Evolutionary conservation across 495 filamentous ascomycete species (phyloP).

Genomic region (Trichoderma virens): DNA sequence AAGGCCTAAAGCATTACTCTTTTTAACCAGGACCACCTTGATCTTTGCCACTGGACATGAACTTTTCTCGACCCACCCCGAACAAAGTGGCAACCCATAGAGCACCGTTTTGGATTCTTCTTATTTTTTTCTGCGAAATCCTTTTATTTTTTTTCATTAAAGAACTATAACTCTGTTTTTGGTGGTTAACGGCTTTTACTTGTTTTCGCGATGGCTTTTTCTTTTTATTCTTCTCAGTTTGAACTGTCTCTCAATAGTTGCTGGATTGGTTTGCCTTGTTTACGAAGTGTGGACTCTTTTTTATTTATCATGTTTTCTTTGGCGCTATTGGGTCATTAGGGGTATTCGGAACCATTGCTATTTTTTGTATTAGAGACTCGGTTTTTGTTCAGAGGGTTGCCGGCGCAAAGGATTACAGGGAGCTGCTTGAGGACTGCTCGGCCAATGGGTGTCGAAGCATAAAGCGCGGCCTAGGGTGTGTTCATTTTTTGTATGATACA

Average conservation of each 20-base stretch:
- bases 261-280: background rate
- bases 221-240: background rate
- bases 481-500: constrained; percentile 5
- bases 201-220: constrained; percentile 9
- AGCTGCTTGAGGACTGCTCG: constrained; percentile 6
- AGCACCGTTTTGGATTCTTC: background rate
- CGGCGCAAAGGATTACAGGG: background rate
- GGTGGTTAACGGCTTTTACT: background rate
- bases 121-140: background rate
- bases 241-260: background rate
- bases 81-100: background rate
- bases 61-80: background rate
- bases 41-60: background rate
- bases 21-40: background rate
- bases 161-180: constrained; percentile 13
- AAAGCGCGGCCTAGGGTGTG: constrained; percentile 1
- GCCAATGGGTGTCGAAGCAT: background rate
- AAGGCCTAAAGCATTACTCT: background rate
- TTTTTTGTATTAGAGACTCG: constrained; percentile 4
- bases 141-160: constrained; percentile 2
- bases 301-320: background rate
- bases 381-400: background rate
- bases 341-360: background rate
- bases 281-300: background rate
- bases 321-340: background rate